These are phyloP conservation scores for Aspergillus carbonarius DNA, from an alignment of 2,329 filamentous ascomycete species.

Conservation along the genomic window DNA sequence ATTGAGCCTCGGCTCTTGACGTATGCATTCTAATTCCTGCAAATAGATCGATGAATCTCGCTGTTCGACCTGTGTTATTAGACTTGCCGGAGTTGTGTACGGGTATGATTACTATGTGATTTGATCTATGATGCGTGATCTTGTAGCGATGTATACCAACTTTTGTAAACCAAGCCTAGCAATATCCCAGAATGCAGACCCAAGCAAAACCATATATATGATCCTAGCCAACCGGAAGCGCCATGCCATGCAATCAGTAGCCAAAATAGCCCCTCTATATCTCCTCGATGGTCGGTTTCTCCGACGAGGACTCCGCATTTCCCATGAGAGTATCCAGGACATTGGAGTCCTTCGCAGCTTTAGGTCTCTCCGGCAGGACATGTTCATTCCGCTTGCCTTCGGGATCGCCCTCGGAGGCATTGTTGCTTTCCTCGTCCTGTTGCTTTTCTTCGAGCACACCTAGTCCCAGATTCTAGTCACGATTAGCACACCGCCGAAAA, in stretches of 20 bases:
- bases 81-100: conserved; percentile 11
- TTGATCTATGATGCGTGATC: background rate
- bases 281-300: conserved; percentile 41
- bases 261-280: conserved; percentile 15
- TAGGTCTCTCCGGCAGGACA: conserved; percentile 13
- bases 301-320: conserved; percentile 21
- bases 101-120: conserved; percentile 6
- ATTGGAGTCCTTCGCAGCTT: conserved; percentile 24
- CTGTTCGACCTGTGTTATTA: conserved; percentile 10
- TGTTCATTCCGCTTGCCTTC: background rate
- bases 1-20: conserved; percentile 14
- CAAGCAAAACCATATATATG: background rate
- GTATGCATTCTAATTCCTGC: conserved; percentile 31
- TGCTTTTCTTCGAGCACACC: conserved; percentile 46
- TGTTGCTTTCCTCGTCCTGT: conserved; percentile 7
- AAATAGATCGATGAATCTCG: conserved; percentile 21
- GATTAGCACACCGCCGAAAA: background rate
- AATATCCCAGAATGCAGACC: background rate
- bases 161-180: background rate
- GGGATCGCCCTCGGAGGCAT: background rate
- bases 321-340: conserved; percentile 41
- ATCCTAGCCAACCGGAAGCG: conserved; percentile 10
- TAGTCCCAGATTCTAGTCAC: conserved; percentile 42
- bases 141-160: background rate
- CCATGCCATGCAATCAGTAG: conserved; percentile 13